phyloP scores from a whole-genome alignment of 805 yeast genomes.

The Cyberlindnera mississippiensis region DNA sequence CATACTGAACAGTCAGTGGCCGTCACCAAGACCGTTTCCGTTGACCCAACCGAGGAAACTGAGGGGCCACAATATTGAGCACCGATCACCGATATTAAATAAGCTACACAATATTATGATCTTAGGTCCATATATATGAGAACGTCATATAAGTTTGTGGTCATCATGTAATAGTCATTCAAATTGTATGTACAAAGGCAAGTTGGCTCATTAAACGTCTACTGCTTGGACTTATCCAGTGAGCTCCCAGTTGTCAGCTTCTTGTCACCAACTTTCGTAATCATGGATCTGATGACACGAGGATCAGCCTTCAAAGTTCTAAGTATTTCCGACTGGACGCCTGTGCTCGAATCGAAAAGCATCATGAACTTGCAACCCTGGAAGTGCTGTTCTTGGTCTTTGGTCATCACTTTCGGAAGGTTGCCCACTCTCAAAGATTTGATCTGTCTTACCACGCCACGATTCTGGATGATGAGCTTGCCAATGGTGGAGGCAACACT shows the following conservation, averaged over 20 bases:
- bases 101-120: neutral
- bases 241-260: conserved; percentile 56
- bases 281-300: conserved; percentile 76
- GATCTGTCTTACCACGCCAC: conserved; percentile 89
- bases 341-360: conserved; percentile 81
- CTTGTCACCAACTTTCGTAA: conserved; percentile 57
- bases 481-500: conserved; percentile 65
- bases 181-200: conserved; percentile 2
- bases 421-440: conserved; percentile 74
- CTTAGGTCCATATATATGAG: too few species aligned
- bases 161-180: conserved; percentile 3
- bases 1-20: conserved; percentile 51
- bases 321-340: conserved; percentile 80
- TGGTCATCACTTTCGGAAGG: conserved; percentile 76
- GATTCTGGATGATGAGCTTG: conserved; percentile 73
- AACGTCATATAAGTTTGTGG: neutral
- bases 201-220: neutral
- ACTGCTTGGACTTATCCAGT: conserved; percentile 36
- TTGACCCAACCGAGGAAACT: conserved; percentile 45
- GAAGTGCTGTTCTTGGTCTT: conserved; percentile 85
- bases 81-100: neutral
- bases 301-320: conserved; percentile 85
- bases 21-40: conserved; percentile 51
- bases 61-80: neutral
- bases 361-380: conserved; percentile 86